These are phyloP conservation scores for Helichrysum umbraculigerum DNA, from an alignment of 129 eudicot species.

Conservation along the genomic window DNA sequence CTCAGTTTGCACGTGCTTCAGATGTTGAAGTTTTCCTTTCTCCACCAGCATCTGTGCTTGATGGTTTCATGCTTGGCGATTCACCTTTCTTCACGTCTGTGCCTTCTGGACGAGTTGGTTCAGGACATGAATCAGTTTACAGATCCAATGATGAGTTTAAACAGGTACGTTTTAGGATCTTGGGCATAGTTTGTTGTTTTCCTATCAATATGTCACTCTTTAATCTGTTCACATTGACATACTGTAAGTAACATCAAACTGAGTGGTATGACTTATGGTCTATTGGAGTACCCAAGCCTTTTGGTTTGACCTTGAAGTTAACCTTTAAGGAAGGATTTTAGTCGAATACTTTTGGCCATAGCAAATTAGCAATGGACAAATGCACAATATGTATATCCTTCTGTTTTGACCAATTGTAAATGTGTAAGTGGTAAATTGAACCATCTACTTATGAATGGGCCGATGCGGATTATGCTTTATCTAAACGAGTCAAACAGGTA, in stretches of 20 bases:
- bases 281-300: not conserved
- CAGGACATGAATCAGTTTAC: conserved; percentile 83
- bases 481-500: not conserved
- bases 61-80: conserved; percentile 93
- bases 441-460: not conserved
- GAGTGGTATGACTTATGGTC: not conserved
- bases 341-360: not conserved
- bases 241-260: not conserved
- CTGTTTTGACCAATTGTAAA: not conserved
- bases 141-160: conserved; percentile 94
- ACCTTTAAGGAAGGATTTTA: not conserved
- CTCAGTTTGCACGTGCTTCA: conserved; percentile 94
- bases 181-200: conserved; percentile 9
- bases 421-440: not conserved
- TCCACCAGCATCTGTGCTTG: conserved; percentile 82
- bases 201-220: not conserved
- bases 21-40: conserved; percentile 98
- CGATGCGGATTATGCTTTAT: not conserved
- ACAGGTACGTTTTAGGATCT: conserved; percentile 52
- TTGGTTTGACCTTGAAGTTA: not conserved
- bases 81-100: conserved; percentile 99
- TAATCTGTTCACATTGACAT: conserved; percentile 2
- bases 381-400: not conserved
- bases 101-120: conserved; percentile 99
- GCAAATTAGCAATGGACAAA: not conserved